Conservation (phyloP, 106 monocot genomes). For the Amphibolis antarctica region DNA sequence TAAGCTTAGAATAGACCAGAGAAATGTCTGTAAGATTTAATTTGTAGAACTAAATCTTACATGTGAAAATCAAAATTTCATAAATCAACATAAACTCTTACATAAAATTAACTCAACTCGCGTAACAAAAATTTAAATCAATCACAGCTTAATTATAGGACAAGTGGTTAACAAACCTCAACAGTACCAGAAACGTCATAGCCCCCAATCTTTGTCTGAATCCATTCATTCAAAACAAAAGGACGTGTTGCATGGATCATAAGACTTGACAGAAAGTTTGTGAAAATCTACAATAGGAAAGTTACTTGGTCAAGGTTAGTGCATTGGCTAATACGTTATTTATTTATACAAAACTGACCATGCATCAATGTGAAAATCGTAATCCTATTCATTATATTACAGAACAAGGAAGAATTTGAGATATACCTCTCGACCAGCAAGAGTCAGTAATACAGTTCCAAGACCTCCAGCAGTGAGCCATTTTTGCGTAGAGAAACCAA, state of each 20-base stretch:
- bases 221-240: slow-evolving; percentile 93
- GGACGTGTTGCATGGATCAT: slow-evolving; percentile 99
- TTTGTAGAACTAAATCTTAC: too few relatives aligned
- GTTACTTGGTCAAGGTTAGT: background rate
- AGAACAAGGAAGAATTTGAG: background rate
- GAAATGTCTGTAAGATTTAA: background rate
- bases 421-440: slow-evolving; percentile 97
- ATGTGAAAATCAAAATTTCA: too few relatives aligned
- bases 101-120: too few relatives aligned
- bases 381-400: background rate
- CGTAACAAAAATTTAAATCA: too few relatives aligned
- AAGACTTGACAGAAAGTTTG: slow-evolving; percentile 90
- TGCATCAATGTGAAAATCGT: background rate
- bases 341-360: background rate
- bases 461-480: slow-evolving; percentile 98
- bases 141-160: too few relatives aligned
- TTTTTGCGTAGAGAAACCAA: slow-evolving; percentile 92
- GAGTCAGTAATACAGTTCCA: slow-evolving; percentile 88
- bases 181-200: slow-evolving; percentile 94
- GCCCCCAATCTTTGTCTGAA: slow-evolving; percentile 89
- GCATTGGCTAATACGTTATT: background rate
- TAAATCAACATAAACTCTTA: too few relatives aligned
- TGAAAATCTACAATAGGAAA: slow-evolving; percentile 68
- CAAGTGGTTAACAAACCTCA: slow-evolving; percentile 47
- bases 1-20: background rate